These are phyloP conservation scores for Leccinum olivaceopallidum DNA, from an alignment of 768 basidiomycete species.

Conservation along the genomic window DNA sequence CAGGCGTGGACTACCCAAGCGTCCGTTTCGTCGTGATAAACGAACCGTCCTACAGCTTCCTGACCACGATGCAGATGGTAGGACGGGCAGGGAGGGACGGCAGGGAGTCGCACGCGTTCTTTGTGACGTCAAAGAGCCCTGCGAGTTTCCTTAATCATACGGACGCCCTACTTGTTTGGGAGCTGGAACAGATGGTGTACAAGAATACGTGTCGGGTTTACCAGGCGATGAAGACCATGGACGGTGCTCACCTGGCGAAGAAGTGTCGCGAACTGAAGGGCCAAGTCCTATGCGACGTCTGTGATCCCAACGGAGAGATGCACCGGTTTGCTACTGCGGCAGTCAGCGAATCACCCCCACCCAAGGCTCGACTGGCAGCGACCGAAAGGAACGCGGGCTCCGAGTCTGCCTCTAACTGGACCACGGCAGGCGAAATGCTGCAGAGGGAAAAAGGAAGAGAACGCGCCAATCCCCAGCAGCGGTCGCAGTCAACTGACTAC, in stretches of 20 bases:
- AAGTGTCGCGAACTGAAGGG: neutral
- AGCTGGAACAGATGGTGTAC: slow-evolving; percentile 4
- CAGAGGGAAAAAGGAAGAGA: neutral
- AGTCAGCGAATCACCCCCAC: too few relatives aligned
- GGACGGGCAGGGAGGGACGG: slow-evolving; percentile 11
- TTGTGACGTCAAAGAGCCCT: neutral
- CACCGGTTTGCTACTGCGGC: neutral
- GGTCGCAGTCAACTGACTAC: too few relatives aligned
- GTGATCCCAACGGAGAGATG: slow-evolving; percentile 2
- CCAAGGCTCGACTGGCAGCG: too few relatives aligned
- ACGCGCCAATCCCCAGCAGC: too few relatives aligned
- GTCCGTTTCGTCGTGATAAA: slow-evolving; percentile 6
- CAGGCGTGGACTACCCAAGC: slow-evolving; percentile 6
- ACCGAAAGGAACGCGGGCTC: too few relatives aligned
- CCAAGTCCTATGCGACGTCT: slow-evolving; percentile 9
- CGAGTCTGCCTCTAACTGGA: too few relatives aligned
- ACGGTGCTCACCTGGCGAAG: neutral
- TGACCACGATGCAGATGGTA: slow-evolving; percentile 1
- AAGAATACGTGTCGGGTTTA: neutral
- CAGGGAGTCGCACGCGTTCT: slow-evolving; percentile 6
- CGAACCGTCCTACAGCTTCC: neutral
- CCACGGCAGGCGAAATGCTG: neutral
- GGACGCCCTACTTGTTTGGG: neutral
- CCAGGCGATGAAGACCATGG: neutral
- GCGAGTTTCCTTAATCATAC: neutral